These are phyloP conservation scores for Funneliformis geosporum DNA, from an alignment of 192 early-diverging fungal species.

Conservation along the genomic window DNA sequence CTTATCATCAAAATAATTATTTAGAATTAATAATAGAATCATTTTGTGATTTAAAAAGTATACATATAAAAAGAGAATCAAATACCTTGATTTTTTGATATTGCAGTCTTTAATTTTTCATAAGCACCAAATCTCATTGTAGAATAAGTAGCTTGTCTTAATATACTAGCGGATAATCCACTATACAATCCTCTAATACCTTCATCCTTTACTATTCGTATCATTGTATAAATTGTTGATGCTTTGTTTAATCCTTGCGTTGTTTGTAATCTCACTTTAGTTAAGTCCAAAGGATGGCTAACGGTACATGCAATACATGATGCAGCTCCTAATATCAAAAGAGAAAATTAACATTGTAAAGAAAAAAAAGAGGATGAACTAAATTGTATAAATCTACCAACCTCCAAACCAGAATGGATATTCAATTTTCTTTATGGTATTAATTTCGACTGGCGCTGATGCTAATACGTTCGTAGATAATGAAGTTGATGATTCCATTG, in stretches of 20 bases:
- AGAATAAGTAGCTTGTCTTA: constrained; percentile 80
- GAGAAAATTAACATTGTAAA: constrained; percentile 15
- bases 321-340: constrained; percentile 46
- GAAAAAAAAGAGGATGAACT: background rate
- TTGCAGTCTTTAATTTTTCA: constrained; percentile 64
- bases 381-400: background rate
- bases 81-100: constrained; percentile 52
- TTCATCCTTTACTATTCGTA: constrained; percentile 68
- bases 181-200: constrained; percentile 69
- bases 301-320: constrained; percentile 62
- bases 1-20: constrained; percentile 28
- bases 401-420: constrained; percentile 58
- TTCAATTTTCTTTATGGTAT: constrained; percentile 23
- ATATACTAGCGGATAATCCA: constrained; percentile 70
- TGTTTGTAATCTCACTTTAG: constrained; percentile 93
- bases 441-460: background rate
- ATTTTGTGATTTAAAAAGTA: background rate
- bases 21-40: background rate
- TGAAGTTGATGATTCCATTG: background rate
- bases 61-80: background rate
- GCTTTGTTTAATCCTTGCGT: constrained; percentile 55
- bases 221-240: constrained; percentile 73
- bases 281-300: constrained; percentile 81
- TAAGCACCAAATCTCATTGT: constrained; percentile 79
- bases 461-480: too few relatives aligned